These are phyloP conservation scores for Naganishia friedmannii DNA, from an alignment of 768 basidiomycete species.

Conservation along the genomic window DNA sequence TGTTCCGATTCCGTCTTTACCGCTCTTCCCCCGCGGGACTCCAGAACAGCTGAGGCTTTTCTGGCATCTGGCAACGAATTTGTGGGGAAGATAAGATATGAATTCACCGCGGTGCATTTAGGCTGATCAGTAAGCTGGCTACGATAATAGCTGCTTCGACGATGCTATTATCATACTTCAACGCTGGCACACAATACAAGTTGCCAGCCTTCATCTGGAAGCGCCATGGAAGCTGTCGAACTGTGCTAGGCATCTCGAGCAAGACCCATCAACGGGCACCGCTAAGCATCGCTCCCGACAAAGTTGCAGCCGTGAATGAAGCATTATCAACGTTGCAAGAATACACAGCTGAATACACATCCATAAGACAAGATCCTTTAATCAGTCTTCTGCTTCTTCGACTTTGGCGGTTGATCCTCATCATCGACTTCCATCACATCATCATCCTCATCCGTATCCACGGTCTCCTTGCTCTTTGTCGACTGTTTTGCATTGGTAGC, in stretches of 20 bases:
- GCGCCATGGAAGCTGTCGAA: not conserved
- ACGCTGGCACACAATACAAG: no score
- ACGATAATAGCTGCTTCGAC: no score
- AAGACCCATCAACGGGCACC: no score
- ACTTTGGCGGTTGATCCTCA: slow-evolving; percentile 37
- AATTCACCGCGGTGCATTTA: not conserved
- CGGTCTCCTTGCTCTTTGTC: slow-evolving; percentile 33
- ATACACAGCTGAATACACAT: not conserved
- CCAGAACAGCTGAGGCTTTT: not conserved
- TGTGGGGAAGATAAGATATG: slow-evolving; percentile 27
- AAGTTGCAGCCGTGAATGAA: not conserved
- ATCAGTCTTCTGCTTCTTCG: slow-evolving; percentile 44
- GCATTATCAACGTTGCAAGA: not conserved
- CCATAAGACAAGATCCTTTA: not conserved
- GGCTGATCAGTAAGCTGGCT: not conserved
- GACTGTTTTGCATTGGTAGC: slow-evolving; percentile 32
- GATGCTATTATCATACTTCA: no score
- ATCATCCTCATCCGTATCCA: slow-evolving; percentile 36
- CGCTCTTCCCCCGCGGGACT: slow-evolving; percentile 5
- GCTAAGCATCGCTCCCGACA: no score
- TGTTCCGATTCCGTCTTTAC: not conserved
- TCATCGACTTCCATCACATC: slow-evolving; percentile 44
- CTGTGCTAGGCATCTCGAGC: not conserved
- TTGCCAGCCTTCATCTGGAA: no score
- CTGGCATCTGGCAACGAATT: not conserved